phyloP scores from a whole-genome alignment of 345 rosid genomes.

The Arabidopsis suecica region DNA sequence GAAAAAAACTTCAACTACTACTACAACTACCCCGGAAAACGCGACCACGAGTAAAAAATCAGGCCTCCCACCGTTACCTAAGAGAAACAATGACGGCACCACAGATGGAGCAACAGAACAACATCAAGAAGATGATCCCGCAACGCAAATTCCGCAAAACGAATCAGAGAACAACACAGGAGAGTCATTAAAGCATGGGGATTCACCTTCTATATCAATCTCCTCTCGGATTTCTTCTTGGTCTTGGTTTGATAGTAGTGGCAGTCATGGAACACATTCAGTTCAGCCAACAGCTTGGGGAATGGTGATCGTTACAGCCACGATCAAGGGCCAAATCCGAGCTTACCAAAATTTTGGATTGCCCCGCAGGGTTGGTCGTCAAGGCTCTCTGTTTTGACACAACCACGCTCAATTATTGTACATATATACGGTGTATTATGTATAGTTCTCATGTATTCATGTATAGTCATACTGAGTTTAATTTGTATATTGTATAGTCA shows the following conservation, averaged over 20 bases:
- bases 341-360: constrained; percentile 86
- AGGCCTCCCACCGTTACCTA: constrained; percentile 83
- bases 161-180: constrained; percentile 48
- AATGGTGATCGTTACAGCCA: constrained; percentile 89
- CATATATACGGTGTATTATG: constrained; percentile 14
- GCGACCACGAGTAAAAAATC: constrained; percentile 47
- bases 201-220: constrained; percentile 45
- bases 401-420: not conserved
- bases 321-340: constrained; percentile 80
- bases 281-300: constrained; percentile 89
- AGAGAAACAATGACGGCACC: constrained; percentile 53
- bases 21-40: constrained; percentile 56
- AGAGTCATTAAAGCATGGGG: constrained; percentile 45
- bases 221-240: constrained; percentile 60
- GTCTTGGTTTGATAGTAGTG: constrained; percentile 71
- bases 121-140: constrained; percentile 55
- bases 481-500: constrained; percentile 15
- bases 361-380: constrained; percentile 74
- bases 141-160: constrained; percentile 39
- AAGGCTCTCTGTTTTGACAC: constrained; percentile 54
- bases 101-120: constrained; percentile 45
- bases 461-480: constrained; percentile 21
- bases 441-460: constrained; percentile 21
- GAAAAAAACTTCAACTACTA: constrained; percentile 43
- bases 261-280: constrained; percentile 48